A percentile compares a stretch with the other conserved stretches of the same genome.
Conservation (phyloP, 2,329 filamentous ascomycete species). For the Pestalotiopsis sp. region DNA sequence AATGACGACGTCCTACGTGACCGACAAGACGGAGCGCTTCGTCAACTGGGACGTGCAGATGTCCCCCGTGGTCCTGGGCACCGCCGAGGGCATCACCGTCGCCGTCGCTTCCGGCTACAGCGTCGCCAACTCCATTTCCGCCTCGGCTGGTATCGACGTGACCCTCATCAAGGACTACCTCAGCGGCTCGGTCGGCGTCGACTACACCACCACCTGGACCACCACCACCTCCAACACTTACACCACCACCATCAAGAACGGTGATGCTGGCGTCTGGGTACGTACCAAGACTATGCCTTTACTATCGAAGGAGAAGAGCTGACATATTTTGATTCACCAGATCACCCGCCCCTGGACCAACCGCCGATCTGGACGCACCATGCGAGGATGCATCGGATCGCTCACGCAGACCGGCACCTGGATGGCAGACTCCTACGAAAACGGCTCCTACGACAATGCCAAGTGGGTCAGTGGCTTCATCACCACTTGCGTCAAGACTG, state of each 20-base stretch:
- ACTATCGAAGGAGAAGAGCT: background rate
- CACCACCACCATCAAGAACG: conserved; percentile 7
- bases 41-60: conserved; percentile 11
- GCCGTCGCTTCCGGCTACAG: conserved; percentile 1
- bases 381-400: conserved; percentile 2
- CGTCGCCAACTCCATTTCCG: background rate
- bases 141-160: background rate
- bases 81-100: background rate
- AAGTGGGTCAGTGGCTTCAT: conserved; percentile 8
- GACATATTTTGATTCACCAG: background rate
- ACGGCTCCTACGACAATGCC: conserved; percentile 4
- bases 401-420: conserved; percentile 2
- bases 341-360: conserved; percentile 3
- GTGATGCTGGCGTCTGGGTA: background rate
- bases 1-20: background rate
- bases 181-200: background rate
- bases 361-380: conserved; percentile 5
- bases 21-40: conserved; percentile 6
- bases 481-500: background rate
- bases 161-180: conserved; percentile 8
- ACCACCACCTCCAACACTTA: background rate
- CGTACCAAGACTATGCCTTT: background rate
- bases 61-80: conserved; percentile 5
- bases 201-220: conserved; percentile 6
- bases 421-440: conserved; percentile 3